phyloP scores from a whole-genome alignment of 2,329 filamentous ascomycete genomes.

The Fusarium paranaense region DNA sequence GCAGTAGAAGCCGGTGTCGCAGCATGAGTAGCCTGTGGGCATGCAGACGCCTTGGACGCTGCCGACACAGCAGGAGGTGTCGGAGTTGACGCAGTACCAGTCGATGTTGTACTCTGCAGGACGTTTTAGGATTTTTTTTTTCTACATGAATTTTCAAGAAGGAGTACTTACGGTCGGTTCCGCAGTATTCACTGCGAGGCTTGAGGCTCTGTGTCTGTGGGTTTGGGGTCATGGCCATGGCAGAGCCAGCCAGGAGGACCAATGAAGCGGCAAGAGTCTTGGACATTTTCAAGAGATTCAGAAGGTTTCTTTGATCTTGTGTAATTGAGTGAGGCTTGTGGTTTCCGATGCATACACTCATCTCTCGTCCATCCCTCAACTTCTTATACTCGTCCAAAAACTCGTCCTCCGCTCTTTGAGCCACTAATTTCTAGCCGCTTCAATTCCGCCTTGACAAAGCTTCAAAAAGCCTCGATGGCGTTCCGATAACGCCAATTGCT shows the following conservation, averaged over 20 bases:
- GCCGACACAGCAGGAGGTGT: slow-evolving; percentile 30
- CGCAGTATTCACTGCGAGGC: slow-evolving; percentile 16
- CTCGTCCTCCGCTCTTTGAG: neutral
- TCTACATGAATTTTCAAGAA: neutral
- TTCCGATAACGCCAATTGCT: neutral
- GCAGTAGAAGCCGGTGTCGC: slow-evolving; percentile 33
- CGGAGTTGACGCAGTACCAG: slow-evolving; percentile 17
- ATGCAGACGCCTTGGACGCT: slow-evolving; percentile 28
- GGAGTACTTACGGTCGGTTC: slow-evolving; percentile 12
- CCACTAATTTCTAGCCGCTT: neutral
- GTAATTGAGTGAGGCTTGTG: neutral
- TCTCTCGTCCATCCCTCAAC: neutral
- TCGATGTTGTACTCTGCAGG: slow-evolving; percentile 13
- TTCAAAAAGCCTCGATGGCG: neutral
- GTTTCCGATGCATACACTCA: neutral
- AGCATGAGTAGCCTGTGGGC: slow-evolving; percentile 31
- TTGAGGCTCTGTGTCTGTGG: neutral
- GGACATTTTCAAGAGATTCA: neutral
- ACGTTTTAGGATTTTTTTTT: neutral
- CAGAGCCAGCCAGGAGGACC: slow-evolving; percentile 7
- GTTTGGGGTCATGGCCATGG: slow-evolving; percentile 9
- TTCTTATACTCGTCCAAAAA: slow-evolving; percentile 8
- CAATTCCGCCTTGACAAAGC: neutral
- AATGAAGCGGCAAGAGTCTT: slow-evolving; percentile 2
- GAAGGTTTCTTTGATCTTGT: neutral